Percentiles rank a stretch among this genome's conserved stretches.
These are phyloP conservation scores for Jamesozyma rosinii DNA, from an alignment of 805 yeast genomes.

Conservation along the genomic window DNA sequence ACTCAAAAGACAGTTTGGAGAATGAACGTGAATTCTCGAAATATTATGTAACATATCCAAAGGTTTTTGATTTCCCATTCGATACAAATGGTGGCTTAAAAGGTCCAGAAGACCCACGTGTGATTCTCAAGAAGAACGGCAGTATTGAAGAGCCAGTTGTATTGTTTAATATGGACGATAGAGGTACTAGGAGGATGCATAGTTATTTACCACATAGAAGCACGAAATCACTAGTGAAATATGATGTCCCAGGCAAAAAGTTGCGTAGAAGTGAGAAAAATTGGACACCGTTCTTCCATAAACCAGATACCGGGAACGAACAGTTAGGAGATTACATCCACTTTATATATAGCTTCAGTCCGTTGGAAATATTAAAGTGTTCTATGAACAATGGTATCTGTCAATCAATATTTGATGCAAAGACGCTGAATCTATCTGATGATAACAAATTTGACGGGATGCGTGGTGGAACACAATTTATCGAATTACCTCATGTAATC, in stretches of 20 bases:
- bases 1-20: constrained; percentile 12
- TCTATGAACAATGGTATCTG: constrained; percentile 15
- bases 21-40: constrained; percentile 5
- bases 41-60: constrained; percentile 7
- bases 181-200: constrained; percentile 1
- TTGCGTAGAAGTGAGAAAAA: constrained; percentile 5
- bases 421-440: constrained; percentile 4
- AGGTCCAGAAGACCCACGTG: constrained; percentile 9
- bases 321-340: constrained; percentile 14
- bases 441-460: constrained; percentile 9
- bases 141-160: constrained; percentile 7
- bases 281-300: constrained; percentile 11
- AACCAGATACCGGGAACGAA: background rate
- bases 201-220: constrained; percentile 7
- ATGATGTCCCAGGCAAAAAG: background rate
- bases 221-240: background rate
- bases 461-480: constrained; percentile 19
- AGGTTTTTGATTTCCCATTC: constrained; percentile 2
- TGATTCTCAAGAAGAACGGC: constrained; percentile 1
- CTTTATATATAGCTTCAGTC: constrained; percentile 14
- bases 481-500: constrained; percentile 10
- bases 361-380: constrained; percentile 15
- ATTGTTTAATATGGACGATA: constrained; percentile 5
- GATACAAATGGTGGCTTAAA: background rate
- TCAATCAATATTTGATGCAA: constrained; percentile 10